A percentile compares a stretch with the other conserved stretches of the same genome.
phyloP scores from a whole-genome alignment of 495 filamentous ascomycete species.

The Xylaria bambusicola region DNA sequence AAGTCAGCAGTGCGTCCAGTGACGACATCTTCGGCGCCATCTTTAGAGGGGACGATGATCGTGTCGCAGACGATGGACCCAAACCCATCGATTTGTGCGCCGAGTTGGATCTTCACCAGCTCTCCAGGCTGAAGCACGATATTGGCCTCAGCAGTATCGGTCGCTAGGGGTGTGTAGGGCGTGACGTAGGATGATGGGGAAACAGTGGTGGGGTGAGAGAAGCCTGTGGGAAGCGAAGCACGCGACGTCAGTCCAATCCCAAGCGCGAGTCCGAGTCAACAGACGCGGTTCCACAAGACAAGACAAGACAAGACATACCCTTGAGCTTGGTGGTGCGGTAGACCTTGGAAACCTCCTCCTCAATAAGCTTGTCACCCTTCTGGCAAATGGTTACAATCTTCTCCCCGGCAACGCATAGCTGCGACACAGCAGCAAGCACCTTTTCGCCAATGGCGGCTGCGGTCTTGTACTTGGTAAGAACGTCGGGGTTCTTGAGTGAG shows the following conservation, averaged over 20 bases:
- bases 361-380: conserved; percentile 90
- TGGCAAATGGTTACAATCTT: conserved; percentile 93
- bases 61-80: conserved; percentile 96
- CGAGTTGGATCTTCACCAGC: conserved; percentile 91
- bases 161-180: conserved; percentile 87
- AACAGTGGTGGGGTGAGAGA: conserved; percentile 91
- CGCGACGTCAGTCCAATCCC: conserved; percentile 24
- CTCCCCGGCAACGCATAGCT: conserved; percentile 80
- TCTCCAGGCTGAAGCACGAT: conserved; percentile 79
- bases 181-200: conserved; percentile 94
- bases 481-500: conserved; percentile 92
- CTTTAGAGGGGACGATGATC: conserved; percentile 66
- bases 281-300: neutral
- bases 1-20: conserved; percentile 80
- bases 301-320: conserved; percentile 52
- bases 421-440: conserved; percentile 81
- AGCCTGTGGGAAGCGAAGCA: conserved; percentile 53
- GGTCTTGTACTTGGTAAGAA: conserved; percentile 97
- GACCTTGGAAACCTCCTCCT: conserved; percentile 91
- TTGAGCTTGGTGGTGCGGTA: conserved; percentile 99
- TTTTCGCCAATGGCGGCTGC: conserved; percentile 93
- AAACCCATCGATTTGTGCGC: conserved; percentile 97
- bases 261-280: conserved; percentile 13
- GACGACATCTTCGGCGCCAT: conserved; percentile 58
- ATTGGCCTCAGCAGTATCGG: conserved; percentile 81